These are phyloP conservation scores for Hypholoma sublateritium DNA, from an alignment of 768 basidiomycete species.

Conservation along the genomic window DNA sequence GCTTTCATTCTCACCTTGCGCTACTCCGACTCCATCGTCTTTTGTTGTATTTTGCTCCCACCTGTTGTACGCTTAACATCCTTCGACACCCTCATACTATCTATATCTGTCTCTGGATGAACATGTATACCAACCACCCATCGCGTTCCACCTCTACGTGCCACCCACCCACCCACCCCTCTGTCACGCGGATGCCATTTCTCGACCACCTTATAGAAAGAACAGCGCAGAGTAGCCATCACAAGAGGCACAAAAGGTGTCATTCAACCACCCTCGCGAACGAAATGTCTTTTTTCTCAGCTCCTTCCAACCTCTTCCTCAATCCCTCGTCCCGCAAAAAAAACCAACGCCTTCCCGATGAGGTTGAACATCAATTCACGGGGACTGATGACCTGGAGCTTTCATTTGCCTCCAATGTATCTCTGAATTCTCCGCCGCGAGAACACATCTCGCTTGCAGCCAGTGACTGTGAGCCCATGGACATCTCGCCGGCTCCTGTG, in stretches of 20 bases:
- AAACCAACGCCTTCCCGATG: conserved; percentile 41
- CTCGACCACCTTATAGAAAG: conserved; percentile 40
- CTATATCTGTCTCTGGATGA: not conserved
- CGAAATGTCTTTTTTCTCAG: conserved; percentile 59
- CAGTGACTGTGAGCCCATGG: conserved; percentile 68
- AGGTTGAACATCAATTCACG: conserved; percentile 65
- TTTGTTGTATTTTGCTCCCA: not conserved
- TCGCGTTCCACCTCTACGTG: conserved; percentile 12
- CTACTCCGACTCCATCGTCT: conserved; percentile 10
- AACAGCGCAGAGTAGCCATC: conserved; percentile 24
- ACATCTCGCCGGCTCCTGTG: conserved; percentile 71
- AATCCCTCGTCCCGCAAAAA: conserved; percentile 51
- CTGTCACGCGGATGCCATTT: conserved; percentile 30
- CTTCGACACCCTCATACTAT: not conserved
- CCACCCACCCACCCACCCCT: conserved; percentile 16
- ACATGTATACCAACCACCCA: not conserved
- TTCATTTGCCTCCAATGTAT: conserved; percentile 83
- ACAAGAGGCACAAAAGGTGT: conserved; percentile 48
- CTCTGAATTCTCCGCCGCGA: conserved; percentile 68
- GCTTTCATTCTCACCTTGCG: conserved; percentile 14
- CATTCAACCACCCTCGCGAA: conserved; percentile 27
- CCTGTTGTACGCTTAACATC: not conserved
- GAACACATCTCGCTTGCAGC: conserved; percentile 41
- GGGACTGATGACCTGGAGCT: conserved; percentile 72
- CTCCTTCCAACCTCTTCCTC: conserved; percentile 39